Base-by-base conservation (phyloP, 2,329 filamentous ascomycete genomes). In the Diplodia sapinea region DNA sequence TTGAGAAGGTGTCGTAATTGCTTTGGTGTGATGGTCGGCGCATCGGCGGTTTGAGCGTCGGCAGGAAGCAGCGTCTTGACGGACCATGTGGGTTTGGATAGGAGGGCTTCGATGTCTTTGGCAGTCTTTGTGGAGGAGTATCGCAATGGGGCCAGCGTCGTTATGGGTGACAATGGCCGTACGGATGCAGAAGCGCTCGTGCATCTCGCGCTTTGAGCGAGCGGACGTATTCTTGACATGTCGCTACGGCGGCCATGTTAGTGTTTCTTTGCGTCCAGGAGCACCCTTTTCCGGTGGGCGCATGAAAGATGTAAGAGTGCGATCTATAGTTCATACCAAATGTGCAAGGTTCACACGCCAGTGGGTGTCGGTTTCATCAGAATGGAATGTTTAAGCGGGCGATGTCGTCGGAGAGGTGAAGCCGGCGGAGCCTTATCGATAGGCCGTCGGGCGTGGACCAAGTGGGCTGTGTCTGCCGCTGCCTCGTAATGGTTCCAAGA, bases 1-100 rank as follows among this genome's bases (percentile, higher is more conserved):
- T 92, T 91, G 43, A 97, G 89, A 11, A 98, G 88, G 78, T 97
- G 94, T 72, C 87, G 88, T 0, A 98, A 86, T 77, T 93, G 89
- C 54, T 87, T 76, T 0, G 88, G 82, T 0, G 90, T 88, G 70
- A 96, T 85, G 65, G 50, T 75, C 61, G 73, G 72, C 67, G 69
- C 76, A 1, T 74, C 71, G 56, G 74, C 54, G n/a, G 78, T 47
- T 54, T 72, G 62, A 2, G 70, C 68, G 55, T 78, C 72, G 1
- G 76, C 69, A 74, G 90, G 87, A 0, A 95, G 83, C 5, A 97
- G 87, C 9, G 91, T 89, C 40, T 87, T 83, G 71, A 96, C 89
- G 55, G 94, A 97, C 94, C 94, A 97, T 59, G 87, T 90, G 26
- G 94, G 93, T 69, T 85, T 85, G 17, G 87, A 84, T 65, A 94